A percentile compares a stretch with the other conserved stretches of the same genome.
Conservation (phyloP, 768 basidiomycete species). For the Phylloporus sp. region DNA sequence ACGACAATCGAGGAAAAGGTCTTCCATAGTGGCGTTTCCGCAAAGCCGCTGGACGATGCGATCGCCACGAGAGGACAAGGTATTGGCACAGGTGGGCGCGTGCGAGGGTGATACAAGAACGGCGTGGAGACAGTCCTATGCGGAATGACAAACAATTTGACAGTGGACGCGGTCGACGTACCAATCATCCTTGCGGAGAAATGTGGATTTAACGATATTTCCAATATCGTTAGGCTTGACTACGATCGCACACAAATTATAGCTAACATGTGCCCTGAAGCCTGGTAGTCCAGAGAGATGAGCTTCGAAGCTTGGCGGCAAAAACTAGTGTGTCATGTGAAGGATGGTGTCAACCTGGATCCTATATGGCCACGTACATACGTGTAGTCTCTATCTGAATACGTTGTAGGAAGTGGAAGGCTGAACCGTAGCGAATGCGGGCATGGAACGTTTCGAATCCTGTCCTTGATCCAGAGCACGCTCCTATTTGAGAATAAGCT, state of each 20-base stretch:
- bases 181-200: slow-evolving; percentile 52
- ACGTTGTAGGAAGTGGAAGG: slow-evolving; percentile 53
- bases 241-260: slow-evolving; percentile 51
- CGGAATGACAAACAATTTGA: neutral
- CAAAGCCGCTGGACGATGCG: slow-evolving; percentile 36
- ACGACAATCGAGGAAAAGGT: slow-evolving; percentile 38
- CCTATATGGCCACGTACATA: slow-evolving; percentile 45
- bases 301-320: slow-evolving; percentile 67
- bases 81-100: slow-evolving; percentile 50
- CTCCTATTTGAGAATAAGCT: slow-evolving; percentile 48
- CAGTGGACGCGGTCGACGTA: slow-evolving; percentile 29
- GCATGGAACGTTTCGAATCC: slow-evolving; percentile 37
- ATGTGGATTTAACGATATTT: slow-evolving; percentile 46
- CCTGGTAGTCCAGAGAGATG: slow-evolving; percentile 70
- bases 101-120: slow-evolving; percentile 63
- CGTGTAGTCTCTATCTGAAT: slow-evolving; percentile 47
- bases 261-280: slow-evolving; percentile 61
- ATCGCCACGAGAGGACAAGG: slow-evolving; percentile 40
- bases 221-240: slow-evolving; percentile 42
- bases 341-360: neutral
- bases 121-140: slow-evolving; percentile 52
- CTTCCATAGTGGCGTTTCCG: slow-evolving; percentile 47
- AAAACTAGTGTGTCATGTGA: slow-evolving; percentile 37
- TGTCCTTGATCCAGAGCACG: slow-evolving; percentile 55
- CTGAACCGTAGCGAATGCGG: slow-evolving; percentile 51